Evolutionary conservation across 1,284 basidiomycete species (phyloP), one percentile per base, ranked within the genome.

Genomic region (Hemileia vastatrix): DNA sequence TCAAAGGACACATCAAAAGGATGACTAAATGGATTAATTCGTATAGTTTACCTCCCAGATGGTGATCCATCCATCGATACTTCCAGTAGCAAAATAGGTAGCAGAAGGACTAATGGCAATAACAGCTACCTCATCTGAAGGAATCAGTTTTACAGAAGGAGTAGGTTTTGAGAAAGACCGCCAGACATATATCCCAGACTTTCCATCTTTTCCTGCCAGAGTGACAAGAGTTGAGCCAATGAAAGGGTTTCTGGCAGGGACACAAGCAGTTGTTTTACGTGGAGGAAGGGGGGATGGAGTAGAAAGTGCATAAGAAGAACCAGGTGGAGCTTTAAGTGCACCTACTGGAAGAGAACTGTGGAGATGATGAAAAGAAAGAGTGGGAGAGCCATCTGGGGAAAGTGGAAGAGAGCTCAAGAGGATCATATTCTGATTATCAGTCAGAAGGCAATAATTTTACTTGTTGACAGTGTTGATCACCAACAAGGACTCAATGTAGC

Each of bases 71-170:
- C 94, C 94, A 71, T 88, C 87, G 1, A 82, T 77, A 0, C 90
- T 91, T 21, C 92, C 94, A 11, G 86, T 91, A 0, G 90, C 92
- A 68, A 88, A 87, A 69, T 86, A 88, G 19, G 80, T 77, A 1
- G 90, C 90, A 54, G 79, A 80, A 2, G 81, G 81, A 72, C 92
- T 89, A 4, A 88, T 75, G 2, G 86, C 80, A 45, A 96, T 81
- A 69, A 87, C 90, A 9, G 84, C 81, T 54, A 96, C 78, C 72
- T 87, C 89, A 75, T 96, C 91, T 0, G 94, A 90, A 0, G 96
- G 80, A 15, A 96, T 86, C 49, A 94, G 45, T 27, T 53, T 45
- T 9, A 54, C 32, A 21, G 59, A 48, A 9, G 59, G 59, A 0
- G 59, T 55, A 9, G 59, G 59, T 50, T 62, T 62, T n/a, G 18